Evolutionary conservation across 208 protist genomes (phyloP).

Genomic region (Crithidia bombi): DNA sequence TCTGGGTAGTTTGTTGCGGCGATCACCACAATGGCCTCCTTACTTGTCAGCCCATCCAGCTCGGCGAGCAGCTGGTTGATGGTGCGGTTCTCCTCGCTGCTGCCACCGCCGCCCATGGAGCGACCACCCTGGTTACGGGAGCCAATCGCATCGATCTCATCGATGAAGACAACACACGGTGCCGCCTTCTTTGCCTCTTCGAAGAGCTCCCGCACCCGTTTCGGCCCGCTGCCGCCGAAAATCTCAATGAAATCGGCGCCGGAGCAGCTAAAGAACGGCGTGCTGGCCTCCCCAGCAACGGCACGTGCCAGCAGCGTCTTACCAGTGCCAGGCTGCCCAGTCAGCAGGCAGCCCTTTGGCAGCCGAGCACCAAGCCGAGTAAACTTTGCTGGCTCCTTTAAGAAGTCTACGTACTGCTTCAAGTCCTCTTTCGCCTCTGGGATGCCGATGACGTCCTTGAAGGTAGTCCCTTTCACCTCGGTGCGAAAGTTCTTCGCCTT

Average conservation of each 20-base stretch:
- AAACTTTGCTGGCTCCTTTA: conserved; percentile 97
- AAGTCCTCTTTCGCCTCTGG: conserved; percentile 98
- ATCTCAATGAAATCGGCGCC: conserved; percentile 98
- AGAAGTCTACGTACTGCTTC: conserved; percentile 98
- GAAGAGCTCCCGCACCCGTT: conserved; percentile 97
- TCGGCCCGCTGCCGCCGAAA: conserved; percentile 96
- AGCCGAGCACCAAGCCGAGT: conserved; percentile 96
- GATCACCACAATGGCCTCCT: conserved; percentile 96
- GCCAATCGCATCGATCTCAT: conserved; percentile 99
- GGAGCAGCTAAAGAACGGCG: conserved; percentile 95
- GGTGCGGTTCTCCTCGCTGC: conserved; percentile 95
- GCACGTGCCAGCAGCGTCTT: conserved; percentile 98
- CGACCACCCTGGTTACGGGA: conserved; percentile 83
- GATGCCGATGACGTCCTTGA: conserved; percentile 97
- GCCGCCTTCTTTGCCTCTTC: conserved; percentile 93
- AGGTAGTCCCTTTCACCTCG: conserved; percentile 88
- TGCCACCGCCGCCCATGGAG: conserved; percentile 83
- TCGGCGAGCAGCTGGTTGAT: conserved; percentile 98
- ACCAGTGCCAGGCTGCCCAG: conserved; percentile 97
- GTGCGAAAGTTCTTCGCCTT: conserved; percentile 88
- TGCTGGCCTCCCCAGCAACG: conserved; percentile 95
- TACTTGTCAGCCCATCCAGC: conserved; percentile 94
- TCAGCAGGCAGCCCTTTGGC: conserved; percentile 96
- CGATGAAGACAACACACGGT: conserved; percentile 98
- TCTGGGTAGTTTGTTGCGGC: conserved; percentile 98